phyloP scores from a whole-genome alignment of 768 basidiomycete species.

The Lentinula detonsa region DNA sequence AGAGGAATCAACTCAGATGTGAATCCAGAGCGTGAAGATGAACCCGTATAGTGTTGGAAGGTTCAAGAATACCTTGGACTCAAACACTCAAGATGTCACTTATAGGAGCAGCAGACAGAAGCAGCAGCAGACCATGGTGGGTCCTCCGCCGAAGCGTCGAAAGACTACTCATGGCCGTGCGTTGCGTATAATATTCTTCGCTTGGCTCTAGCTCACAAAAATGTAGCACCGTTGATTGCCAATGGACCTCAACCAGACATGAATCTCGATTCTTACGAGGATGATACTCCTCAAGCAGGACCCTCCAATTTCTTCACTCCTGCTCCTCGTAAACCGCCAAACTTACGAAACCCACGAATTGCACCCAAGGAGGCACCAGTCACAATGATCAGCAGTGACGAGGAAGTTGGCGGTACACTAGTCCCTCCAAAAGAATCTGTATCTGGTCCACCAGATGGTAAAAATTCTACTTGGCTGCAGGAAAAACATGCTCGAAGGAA shows the following conservation, averaged over 20 bases:
- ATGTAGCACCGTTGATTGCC: neutral
- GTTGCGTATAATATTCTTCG: neutral
- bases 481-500: neutral
- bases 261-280: neutral
- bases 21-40: neutral
- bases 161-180: neutral
- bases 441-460: neutral
- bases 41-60: neutral
- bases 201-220: neutral
- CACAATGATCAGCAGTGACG: neutral
- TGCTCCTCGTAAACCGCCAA: neutral
- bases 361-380: neutral
- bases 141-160: neutral
- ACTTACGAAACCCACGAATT: neutral
- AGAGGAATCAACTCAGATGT: neutral
- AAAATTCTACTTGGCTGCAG: neutral
- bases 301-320: neutral
- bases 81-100: neutral
- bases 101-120: neutral
- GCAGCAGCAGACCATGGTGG: neutral
- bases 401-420: neutral
- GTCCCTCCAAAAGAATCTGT: neutral
- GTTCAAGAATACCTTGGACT: neutral
- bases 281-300: neutral
- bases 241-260: neutral